phyloP scores from a whole-genome alignment of 495 filamentous ascomycete genomes.

The Aspergillus indologenus region DNA sequence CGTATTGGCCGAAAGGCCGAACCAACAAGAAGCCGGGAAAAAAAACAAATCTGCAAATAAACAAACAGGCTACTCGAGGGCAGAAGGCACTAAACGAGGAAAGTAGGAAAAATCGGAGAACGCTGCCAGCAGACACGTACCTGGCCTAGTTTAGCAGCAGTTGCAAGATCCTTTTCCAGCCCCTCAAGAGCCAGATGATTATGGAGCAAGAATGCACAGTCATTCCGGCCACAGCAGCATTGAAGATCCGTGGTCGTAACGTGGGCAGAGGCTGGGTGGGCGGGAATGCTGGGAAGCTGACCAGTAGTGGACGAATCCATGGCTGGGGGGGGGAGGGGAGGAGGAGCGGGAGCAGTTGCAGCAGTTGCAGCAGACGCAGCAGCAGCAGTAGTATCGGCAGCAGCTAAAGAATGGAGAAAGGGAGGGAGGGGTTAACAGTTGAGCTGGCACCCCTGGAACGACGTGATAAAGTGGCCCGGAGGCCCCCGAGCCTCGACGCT shows the following conservation, averaged over 20 bases:
- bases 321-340: background rate
- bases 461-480: slow-evolving; percentile 15
- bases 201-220: slow-evolving; percentile 76
- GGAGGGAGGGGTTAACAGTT: background rate
- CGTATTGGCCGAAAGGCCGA: background rate
- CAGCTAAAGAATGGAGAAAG: slow-evolving; percentile 4
- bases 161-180: slow-evolving; percentile 81
- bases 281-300: slow-evolving; percentile 39
- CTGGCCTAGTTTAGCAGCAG: slow-evolving; percentile 84
- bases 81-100: slow-evolving; percentile 11
- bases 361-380: background rate
- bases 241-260: slow-evolving; percentile 31
- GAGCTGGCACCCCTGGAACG: slow-evolving; percentile 19
- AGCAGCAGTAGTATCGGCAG: background rate
- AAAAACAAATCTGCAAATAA: slow-evolving; percentile 4
- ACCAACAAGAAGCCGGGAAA: slow-evolving; percentile 3
- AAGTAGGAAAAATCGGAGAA: slow-evolving; percentile 3
- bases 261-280: slow-evolving; percentile 28
- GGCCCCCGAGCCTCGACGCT: slow-evolving; percentile 13
- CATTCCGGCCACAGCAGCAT: slow-evolving; percentile 82
- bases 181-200: slow-evolving; percentile 74
- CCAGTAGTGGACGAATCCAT: slow-evolving; percentile 21
- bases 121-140: slow-evolving; percentile 44
- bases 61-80: slow-evolving; percentile 4
- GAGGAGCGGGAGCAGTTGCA: background rate